Base-by-base conservation (phyloP, 306 rosid species). In the Lathyrus tuberosus region DNA sequence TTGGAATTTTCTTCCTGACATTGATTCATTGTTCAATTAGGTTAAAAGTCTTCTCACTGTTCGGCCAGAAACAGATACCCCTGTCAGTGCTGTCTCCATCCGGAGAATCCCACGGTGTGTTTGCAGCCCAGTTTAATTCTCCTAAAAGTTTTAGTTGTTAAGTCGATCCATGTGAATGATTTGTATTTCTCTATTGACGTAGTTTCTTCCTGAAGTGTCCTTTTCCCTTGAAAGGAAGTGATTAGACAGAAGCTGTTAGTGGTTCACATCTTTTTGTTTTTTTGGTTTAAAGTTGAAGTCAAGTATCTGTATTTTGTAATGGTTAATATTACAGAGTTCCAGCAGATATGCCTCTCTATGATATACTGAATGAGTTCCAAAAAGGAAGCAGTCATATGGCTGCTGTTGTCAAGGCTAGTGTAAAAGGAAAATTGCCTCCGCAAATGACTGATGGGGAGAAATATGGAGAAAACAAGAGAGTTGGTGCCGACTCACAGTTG, bases 301-400 rank as follows among this genome's bases (percentile, higher is more conserved):
- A 61, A 71, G 76, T 65, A 67, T 67, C 17, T 3, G 49, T 58
- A 65, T 58, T 60, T 76, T 65, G 24, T 77, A 71, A 76, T 69
- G 71, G 59, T 63, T 56, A 70, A 10, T 67, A 64, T 82, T 79
- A 16, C 87, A 95, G 99, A 72, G 99, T 91, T 78, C 99, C 99
- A 54, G 82, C 96, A 35, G 96, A 95, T 83, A 91, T 95, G 97
- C 97, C 99, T 62, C 91, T 95, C 22, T 91, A 95, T 63, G 99
- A 95, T 77, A 91, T 95, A 80, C 79, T 95, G 75, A 95, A 95
- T 73, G 97, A 95, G 80, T 95, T 95, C 80, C 99, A 95, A 68
- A 95, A 95, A 70, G 99, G 99, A 3, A 87, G 96, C 73, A 95
- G 99, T 78, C 99, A 95, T 75, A 91, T 95, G 99, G 99, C 99